These are phyloP conservation scores for Aleurites moluccanus DNA, from an alignment of 441 rosid genomes.

Conservation along the genomic window DNA sequence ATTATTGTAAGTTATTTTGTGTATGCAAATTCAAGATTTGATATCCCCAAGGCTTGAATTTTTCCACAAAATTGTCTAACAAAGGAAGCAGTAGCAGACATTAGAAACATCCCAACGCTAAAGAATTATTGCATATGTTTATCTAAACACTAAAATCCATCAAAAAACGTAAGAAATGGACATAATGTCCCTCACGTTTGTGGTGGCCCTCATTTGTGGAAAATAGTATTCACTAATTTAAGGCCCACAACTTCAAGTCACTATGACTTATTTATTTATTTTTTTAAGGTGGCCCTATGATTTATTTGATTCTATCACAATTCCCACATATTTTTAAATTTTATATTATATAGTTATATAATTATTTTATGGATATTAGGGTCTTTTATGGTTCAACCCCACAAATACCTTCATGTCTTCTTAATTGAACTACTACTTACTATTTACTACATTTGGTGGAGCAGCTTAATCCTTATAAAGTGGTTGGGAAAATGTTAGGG, in stretches of 20 bases:
- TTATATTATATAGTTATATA: no score
- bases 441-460: constrained; percentile 9
- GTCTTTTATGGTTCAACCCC: constrained; percentile 14
- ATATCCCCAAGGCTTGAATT: constrained; percentile 33
- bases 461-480: constrained; percentile 16
- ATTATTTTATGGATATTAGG: no score
- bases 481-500: neutral
- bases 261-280: no score
- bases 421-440: constrained; percentile 26
- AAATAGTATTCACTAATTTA: constrained; percentile 4
- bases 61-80: constrained; percentile 35
- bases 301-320: neutral
- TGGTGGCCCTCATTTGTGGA: constrained; percentile 26
- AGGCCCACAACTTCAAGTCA: constrained; percentile 5
- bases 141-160: constrained; percentile 31
- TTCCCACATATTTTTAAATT: no score
- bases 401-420: constrained; percentile 21
- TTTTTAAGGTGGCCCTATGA: no score
- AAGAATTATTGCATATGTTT: neutral
- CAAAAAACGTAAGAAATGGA: constrained; percentile 21
- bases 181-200: constrained; percentile 27
- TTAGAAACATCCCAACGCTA: constrained; percentile 13
- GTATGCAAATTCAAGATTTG: constrained; percentile 28
- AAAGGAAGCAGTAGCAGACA: neutral
- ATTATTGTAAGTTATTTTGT: neutral